phyloP scores from a whole-genome alignment of 1,284 basidiomycete genomes.

The Cryptococcus sp. region DNA sequence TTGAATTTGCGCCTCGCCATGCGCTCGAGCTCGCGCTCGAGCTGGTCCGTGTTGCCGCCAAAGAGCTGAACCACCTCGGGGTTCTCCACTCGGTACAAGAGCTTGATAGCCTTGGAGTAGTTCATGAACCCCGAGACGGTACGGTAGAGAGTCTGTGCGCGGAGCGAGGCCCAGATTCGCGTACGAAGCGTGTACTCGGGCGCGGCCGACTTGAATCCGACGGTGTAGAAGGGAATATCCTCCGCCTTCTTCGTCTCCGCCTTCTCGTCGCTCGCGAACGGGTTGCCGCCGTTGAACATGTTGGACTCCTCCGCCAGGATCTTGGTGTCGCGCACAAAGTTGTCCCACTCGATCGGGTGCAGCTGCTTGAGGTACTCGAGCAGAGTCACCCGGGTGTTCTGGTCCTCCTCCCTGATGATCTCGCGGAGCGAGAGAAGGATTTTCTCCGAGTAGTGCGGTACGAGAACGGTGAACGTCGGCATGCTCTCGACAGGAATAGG shows the following conservation, averaged over 20 bases:
- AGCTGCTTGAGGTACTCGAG: conserved; percentile 97
- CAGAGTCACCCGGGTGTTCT: conserved; percentile 88
- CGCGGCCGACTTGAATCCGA: conserved; percentile 98
- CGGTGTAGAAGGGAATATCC: conserved; percentile 97
- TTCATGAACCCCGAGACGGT: conserved; percentile 99
- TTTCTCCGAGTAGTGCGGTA: conserved; percentile 95
- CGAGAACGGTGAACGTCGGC: conserved; percentile 95
- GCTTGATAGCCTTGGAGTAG: conserved; percentile 98
- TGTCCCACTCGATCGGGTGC: conserved; percentile 98
- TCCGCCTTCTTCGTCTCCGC: conserved; percentile 72
- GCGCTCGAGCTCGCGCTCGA: conserved; percentile 93
- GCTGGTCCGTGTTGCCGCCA: conserved; percentile 94
- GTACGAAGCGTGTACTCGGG: conserved; percentile 98
- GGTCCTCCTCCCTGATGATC: conserved; percentile 95
- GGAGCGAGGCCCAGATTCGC: conserved; percentile 97
- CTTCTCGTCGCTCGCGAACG: conserved; percentile 80
- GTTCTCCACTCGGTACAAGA: conserved; percentile 99
- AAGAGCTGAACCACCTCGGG: conserved; percentile 96
- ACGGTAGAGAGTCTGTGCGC: conserved; percentile 96
- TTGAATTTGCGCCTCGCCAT: conserved; percentile 99
- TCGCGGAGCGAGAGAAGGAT: conserved; percentile 88
- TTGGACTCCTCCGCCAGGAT: conserved; percentile 95
- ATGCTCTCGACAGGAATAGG: conserved; percentile 90
- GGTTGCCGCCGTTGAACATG: conserved; percentile 74
- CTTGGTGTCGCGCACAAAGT: conserved; percentile 99